phyloP scores from a whole-genome alignment of 495 filamentous ascomycete genomes.

The Pyronema omphalodes region DNA sequence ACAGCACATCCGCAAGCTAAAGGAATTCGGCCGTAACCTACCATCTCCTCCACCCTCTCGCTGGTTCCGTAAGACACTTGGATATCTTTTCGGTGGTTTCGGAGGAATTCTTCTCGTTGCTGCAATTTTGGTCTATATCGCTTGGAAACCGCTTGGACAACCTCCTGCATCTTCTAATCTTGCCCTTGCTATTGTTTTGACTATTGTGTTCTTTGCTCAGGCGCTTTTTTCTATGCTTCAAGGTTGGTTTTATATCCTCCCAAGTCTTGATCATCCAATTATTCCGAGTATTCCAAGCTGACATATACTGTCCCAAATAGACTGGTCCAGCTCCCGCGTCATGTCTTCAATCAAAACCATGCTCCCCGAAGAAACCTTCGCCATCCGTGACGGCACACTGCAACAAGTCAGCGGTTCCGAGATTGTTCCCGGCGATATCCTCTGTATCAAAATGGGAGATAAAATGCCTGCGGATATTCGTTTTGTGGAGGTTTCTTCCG shows the following conservation, averaged over 20 bases:
- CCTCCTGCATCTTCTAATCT: conserved; percentile 47
- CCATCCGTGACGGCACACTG: conserved; percentile 39
- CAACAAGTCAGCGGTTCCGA: conserved; percentile 34
- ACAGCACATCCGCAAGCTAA: too few species aligned
- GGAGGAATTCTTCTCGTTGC: conserved; percentile 45
- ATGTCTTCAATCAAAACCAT: conserved; percentile 48
- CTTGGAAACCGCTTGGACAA: conserved; percentile 50
- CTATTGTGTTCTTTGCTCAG: conserved; percentile 47
- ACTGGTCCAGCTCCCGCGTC: conserved; percentile 42
- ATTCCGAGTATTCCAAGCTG: too few species aligned
- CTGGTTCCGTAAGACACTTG: conserved; percentile 36
- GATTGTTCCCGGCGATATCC: conserved; percentile 48
- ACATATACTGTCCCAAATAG: conserved; percentile 39
- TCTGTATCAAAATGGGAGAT: conserved; percentile 44
- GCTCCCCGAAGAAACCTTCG: conserved; percentile 46
- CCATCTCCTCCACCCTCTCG: conserved; percentile 40
- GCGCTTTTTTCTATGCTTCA: conserved; percentile 25
- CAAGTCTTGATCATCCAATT: conserved; percentile 30
- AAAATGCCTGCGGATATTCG: conserved; percentile 52
- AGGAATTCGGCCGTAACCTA: conserved; percentile 32
- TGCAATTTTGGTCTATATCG: conserved; percentile 44
- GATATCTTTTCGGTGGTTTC: conserved; percentile 57
- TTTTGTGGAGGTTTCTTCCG: conserved; percentile 42
- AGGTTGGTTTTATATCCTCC: too few species aligned
- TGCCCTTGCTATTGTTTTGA: conserved; percentile 44